These are phyloP conservation scores for Aspergillus tubingensis DNA, from an alignment of 2,329 filamentous ascomycete genomes.

Conservation along the genomic window DNA sequence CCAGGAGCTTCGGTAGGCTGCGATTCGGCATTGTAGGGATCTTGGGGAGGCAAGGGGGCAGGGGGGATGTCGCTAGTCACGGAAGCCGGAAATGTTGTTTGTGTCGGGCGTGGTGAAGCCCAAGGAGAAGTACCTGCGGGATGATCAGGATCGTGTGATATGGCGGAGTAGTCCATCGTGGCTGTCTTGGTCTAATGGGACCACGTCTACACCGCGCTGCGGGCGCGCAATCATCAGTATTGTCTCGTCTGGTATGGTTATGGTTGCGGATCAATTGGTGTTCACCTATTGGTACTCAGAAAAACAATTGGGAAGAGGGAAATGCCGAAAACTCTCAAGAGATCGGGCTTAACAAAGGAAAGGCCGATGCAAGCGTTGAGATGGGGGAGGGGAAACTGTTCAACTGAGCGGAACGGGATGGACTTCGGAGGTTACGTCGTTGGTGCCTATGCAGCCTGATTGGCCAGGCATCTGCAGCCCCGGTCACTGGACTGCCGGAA, in stretches of 20 bases:
- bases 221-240: conserved; percentile 16
- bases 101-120: conserved; percentile 59
- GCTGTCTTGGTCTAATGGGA: conserved; percentile 17
- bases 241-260: background rate
- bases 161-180: conserved; percentile 66
- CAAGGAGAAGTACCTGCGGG: conserved; percentile 64
- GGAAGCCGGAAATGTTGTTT: conserved; percentile 40
- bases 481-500: conserved; percentile 11
- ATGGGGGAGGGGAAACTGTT: conserved; percentile 2
- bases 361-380: conserved; percentile 2
- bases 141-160: conserved; percentile 60
- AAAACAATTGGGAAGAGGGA: conserved; percentile 7
- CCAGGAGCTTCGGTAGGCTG: conserved; percentile 21
- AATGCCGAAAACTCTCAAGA: background rate
- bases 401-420: conserved; percentile 3
- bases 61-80: conserved; percentile 42
- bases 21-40: conserved; percentile 31
- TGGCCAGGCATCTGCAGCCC: conserved; percentile 20
- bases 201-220: conserved; percentile 24
- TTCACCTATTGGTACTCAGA: conserved; percentile 21
- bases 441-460: conserved; percentile 21
- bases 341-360: conserved; percentile 1
- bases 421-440: conserved; percentile 24
- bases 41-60: conserved; percentile 43
- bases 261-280: background rate